Evolutionary conservation across 345 rosid genomes (phyloP), one percentile per base, ranked within the genome.

Genomic region (Diplotaxis tenuifolia): DNA sequence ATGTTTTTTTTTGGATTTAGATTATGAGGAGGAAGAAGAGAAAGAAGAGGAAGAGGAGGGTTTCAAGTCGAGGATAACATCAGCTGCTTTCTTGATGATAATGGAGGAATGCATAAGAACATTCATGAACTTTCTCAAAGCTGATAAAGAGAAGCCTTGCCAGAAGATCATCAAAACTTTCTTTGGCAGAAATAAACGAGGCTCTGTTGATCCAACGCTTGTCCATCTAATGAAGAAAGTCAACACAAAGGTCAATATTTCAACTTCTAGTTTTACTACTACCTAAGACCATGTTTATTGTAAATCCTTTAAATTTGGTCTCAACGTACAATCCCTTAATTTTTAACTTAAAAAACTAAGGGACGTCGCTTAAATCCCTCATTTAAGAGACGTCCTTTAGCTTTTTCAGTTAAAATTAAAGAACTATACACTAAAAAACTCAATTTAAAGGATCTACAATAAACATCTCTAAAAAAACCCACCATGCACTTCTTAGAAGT

Each of bases 71-170:
- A 90, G 89, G 79, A 90, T 92, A 75, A 80, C 97, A 8, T 87
- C 97, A 31, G 86, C 84, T 34, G 77, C 97, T 23, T 96, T 92
- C 77, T 84, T 86, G 12, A 85, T 79, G 93, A 87, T 92, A 78
- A 92, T 92, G 94, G 98, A 92, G 70, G 99, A 96, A 7, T 87
- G 98, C 25, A 92, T 96, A 70, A 83, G 82, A 70, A 92, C 96
- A 20, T 92, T 96, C 90, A 87, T 96, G 98, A 82, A 80, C 72
- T 96, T 96, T 75, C 97, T 96, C 75, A 89, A 82, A 82, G 97
- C 91, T 10, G 99, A 96, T 52, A 90, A 83, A 79, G 88, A 85
- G 75, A 90, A 81, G 71, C 83, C 96, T 2, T 87, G 86, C 76
- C 96, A 92, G 52, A 77, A 71, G 50, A 79, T 85, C 68, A 40